Evolutionary conservation across 2,329 filamentous ascomycete species (phyloP).

Genomic region (Cladosporium phlei): DNA sequence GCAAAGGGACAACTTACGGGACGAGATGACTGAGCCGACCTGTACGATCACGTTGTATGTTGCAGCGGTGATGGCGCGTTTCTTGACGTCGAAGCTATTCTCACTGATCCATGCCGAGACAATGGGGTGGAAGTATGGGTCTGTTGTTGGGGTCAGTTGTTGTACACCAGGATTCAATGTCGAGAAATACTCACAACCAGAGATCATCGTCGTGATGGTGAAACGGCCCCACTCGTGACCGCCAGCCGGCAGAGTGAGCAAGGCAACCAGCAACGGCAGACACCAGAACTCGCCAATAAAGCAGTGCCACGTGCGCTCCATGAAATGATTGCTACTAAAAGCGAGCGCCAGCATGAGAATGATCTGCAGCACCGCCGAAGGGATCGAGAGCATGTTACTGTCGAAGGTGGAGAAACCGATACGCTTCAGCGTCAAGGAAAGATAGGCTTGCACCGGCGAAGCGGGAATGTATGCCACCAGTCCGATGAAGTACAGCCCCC

Average conservation of each 20-base stretch:
- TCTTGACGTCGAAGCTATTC: conserved; percentile 59
- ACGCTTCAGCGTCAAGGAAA: conserved; percentile 15
- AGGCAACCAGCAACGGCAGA: conserved; percentile 37
- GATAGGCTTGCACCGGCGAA: conserved; percentile 39
- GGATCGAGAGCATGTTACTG: conserved; percentile 40
- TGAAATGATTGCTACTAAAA: conserved; percentile 46
- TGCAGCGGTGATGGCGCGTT: conserved; percentile 43
- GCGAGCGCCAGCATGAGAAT: conserved; percentile 50
- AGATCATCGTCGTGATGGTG: conserved; percentile 36
- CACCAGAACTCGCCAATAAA: conserved; percentile 39
- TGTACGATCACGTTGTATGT: conserved; percentile 32
- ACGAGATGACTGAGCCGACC: conserved; percentile 9
- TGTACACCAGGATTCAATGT: conserved; percentile 28
- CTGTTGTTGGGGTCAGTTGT: conserved; percentile 34
- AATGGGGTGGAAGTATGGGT: conserved; percentile 51
- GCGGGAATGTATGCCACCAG: conserved; percentile 20
- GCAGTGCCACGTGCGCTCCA: conserved; percentile 49
- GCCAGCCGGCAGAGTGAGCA: conserved; percentile 32
- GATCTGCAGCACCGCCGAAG: conserved; percentile 43
- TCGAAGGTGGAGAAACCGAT: conserved; percentile 32
- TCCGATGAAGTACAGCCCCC: conserved; percentile 21
- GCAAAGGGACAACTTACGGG: background rate
- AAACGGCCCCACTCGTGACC: conserved; percentile 37
- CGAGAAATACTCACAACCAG: conserved; percentile 26
- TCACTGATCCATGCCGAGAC: conserved; percentile 57